Base-by-base conservation (phyloP, 805 yeast species). In the Saccharomycopsis fodiens region DNA sequence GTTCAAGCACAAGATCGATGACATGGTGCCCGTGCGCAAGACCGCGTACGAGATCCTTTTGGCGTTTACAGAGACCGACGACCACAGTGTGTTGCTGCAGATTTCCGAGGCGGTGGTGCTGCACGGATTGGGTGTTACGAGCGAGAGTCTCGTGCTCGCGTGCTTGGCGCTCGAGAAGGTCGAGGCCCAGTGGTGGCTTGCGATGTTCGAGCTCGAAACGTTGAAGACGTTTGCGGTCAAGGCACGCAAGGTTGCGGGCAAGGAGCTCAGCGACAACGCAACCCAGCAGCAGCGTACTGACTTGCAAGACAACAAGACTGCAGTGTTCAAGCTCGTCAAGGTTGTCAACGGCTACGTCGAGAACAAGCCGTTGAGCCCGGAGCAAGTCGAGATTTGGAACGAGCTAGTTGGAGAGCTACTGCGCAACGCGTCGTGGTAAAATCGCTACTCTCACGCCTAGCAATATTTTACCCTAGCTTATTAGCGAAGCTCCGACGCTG, bases 1-100 rank as follows among this genome's bases (percentile, higher is more conserved):
- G 0, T 85, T 82, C 67, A 85, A 84, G 57, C 89, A 85, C 58
- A 78, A 79, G 50, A 74, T 85, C 34, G 96, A 86, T 55, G 82
- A 80, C 53, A 93, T 88, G 0, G 66, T 84, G 34, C 86, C 79
- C 48, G 74, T 78, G 48, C 70, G 95, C 44, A 83, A 83, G 57
- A 72, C 82, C 32, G 69, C 84, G 4, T 83, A 80, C 59, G 95
- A 85, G 56, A 63, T 80, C 19, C 63, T 85, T 23, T 81, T 39
- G 4, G 12, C 35, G n/a, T 22, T 46, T n/a, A 35, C 42, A 4
- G 22, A 32, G 16, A 15, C 29, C 35, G 13, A 23, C 13, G 23
- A 23, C 21, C 32, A 45, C 7, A 39, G 39, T 4, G 25, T 36
- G 13, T 30, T 43, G 25, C 8, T 7, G 15, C 15, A 29, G 8